These are phyloP conservation scores for Chlamydomonas schloesseri DNA, from an alignment of 139 green algal species.

Conservation along the genomic window DNA sequence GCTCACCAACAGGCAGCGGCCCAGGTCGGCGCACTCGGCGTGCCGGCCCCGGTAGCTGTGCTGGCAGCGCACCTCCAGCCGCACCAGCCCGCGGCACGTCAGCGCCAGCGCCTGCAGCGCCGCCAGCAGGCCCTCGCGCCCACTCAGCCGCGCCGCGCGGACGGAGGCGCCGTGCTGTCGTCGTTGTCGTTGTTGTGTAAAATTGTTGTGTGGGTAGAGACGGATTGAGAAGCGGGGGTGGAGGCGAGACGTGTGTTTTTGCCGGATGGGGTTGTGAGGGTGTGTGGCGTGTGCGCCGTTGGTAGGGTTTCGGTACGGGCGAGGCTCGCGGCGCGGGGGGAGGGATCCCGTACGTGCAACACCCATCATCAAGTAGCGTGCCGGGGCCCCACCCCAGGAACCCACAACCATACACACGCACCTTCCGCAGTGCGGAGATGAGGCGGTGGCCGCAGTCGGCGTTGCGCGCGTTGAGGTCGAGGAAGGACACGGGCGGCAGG, in stretches of 20 bases:
- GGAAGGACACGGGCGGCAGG: background rate
- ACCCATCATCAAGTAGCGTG: no score
- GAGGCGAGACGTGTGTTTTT: no score
- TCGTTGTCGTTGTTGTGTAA: no score
- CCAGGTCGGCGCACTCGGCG: slow-evolving; percentile 25
- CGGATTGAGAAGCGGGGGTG: no score
- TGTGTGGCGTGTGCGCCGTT: no score
- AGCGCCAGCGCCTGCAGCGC: slow-evolving; percentile 15
- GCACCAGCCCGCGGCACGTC: background rate
- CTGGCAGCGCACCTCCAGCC: slow-evolving; percentile 30
- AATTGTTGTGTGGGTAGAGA: no score
- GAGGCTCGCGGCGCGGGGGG: no score
- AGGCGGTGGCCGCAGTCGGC: slow-evolving; percentile 33
- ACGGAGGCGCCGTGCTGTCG: background rate
- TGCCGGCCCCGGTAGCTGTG: slow-evolving; percentile 27
- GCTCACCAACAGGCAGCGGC: slow-evolving; percentile 6
- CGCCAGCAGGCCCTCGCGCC: slow-evolving; percentile 18
- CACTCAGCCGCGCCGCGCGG: slow-evolving; percentile 3
- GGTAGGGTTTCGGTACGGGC: no score
- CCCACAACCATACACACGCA: no score
- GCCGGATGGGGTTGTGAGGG: no score
- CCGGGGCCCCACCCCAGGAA: no score
- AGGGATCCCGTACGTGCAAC: no score
- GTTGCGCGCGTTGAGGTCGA: slow-evolving; percentile 31
- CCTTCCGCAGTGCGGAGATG: slow-evolving; percentile 4